Evolutionary conservation across 768 basidiomycete species (phyloP).

Genomic region (Amyloporia xantha): DNA sequence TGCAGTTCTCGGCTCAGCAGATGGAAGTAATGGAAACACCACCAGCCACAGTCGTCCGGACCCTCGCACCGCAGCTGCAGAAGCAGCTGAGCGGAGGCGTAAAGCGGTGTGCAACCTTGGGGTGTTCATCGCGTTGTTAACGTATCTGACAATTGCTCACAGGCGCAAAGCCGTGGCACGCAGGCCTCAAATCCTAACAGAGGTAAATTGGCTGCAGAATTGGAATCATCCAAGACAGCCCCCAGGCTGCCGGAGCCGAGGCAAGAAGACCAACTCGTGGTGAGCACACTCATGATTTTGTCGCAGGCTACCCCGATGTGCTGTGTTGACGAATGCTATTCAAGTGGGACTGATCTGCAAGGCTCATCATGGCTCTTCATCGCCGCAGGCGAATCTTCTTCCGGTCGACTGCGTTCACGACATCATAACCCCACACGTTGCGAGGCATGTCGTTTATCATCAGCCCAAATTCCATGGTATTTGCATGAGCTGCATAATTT

Average conservation of each 20-base stretch:
- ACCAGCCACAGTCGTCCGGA: slow-evolving; percentile 11
- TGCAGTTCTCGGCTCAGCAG: slow-evolving; percentile 16
- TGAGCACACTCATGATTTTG: slow-evolving; percentile 25
- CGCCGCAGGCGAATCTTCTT: neutral
- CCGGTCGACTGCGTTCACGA: neutral
- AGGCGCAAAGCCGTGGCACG: slow-evolving; percentile 39
- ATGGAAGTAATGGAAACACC: neutral
- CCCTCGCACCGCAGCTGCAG: slow-evolving; percentile 28
- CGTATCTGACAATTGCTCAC: no score
- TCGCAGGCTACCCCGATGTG: neutral
- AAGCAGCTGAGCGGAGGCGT: slow-evolving; percentile 29
- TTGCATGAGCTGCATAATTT: no score
- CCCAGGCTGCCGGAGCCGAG: slow-evolving; percentile 32
- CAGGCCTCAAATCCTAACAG: slow-evolving; percentile 38
- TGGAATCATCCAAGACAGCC: slow-evolving; percentile 33
- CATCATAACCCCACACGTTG: slow-evolving; percentile 11
- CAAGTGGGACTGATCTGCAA: slow-evolving; percentile 38
- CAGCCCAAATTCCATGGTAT: no score
- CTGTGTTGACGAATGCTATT: slow-evolving; percentile 7
- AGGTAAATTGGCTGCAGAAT: slow-evolving; percentile 37
- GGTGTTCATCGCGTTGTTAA: neutral
- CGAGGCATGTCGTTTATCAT: no score
- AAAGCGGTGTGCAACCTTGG: slow-evolving; percentile 23
- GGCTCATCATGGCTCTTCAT: neutral
- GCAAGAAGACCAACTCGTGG: slow-evolving; percentile 38